phyloP scores from a whole-genome alignment of 2,329 filamentous ascomycete genomes.

The Alternaria sp. region DNA sequence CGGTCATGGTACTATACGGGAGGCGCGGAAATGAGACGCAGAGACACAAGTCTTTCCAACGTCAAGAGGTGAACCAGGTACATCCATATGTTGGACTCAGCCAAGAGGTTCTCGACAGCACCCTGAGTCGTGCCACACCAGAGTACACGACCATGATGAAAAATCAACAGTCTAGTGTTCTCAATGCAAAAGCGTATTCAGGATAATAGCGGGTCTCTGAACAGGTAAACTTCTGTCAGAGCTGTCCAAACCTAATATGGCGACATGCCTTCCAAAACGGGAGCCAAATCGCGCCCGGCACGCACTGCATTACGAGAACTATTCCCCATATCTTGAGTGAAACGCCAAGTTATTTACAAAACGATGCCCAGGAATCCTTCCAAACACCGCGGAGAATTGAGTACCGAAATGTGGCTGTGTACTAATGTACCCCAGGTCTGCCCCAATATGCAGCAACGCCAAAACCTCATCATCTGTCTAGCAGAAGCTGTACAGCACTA shows the following conservation, averaged over 20 bases:
- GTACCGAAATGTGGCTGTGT: constrained; percentile 8
- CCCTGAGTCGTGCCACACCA: background rate
- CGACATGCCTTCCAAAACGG: background rate
- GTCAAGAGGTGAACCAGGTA: background rate
- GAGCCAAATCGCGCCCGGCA: background rate
- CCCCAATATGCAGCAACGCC: constrained; percentile 4
- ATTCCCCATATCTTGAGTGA: background rate
- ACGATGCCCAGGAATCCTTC: constrained; percentile 7
- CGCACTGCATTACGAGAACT: background rate
- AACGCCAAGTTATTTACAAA: constrained; percentile 13
- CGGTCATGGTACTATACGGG: background rate
- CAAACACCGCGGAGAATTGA: background rate
- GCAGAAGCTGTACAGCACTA: background rate
- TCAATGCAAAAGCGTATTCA: background rate
- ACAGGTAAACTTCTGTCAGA: background rate
- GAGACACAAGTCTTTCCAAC: background rate
- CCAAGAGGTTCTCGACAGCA: background rate
- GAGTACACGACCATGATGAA: background rate
- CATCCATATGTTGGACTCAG: background rate
- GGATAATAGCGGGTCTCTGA: background rate
- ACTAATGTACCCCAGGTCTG: background rate
- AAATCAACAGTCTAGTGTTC: no score
- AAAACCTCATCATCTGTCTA: background rate
- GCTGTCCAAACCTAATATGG: background rate
- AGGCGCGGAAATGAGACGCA: background rate